Conservation (phyloP, 495 filamentous ascomycete species). For the Penicillium nucicola region DNA sequence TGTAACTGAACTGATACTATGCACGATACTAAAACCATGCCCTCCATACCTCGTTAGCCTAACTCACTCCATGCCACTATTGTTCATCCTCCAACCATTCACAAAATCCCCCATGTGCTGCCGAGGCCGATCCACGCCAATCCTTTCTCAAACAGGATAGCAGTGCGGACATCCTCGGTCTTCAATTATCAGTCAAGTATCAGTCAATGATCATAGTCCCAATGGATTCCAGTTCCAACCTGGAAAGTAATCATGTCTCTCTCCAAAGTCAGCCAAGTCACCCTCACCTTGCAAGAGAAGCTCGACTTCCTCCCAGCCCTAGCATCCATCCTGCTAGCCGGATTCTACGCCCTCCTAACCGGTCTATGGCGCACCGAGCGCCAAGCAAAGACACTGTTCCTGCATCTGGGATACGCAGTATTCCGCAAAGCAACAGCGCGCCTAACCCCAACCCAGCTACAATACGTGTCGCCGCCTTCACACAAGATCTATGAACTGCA, state of each 20-base stretch:
- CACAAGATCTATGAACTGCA: constrained; percentile 48
- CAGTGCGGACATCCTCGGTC: no score
- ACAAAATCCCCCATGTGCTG: no score
- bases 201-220: no score
- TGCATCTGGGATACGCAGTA: constrained; percentile 40
- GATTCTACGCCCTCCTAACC: constrained; percentile 30
- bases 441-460: constrained; percentile 30
- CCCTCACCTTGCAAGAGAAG: constrained; percentile 29
- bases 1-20: no score
- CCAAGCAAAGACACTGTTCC: constrained; percentile 30
- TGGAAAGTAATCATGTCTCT: constrained; percentile 20
- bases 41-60: no score
- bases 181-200: no score
- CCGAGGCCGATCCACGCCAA: no score
- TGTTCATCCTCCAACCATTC: no score
- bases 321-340: constrained; percentile 23
- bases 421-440: constrained; percentile 34
- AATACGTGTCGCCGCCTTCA: constrained; percentile 37
- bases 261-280: constrained; percentile 9
- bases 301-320: constrained; percentile 37
- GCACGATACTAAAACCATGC: no score
- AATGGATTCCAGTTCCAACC: no score
- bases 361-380: constrained; percentile 32
- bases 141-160: no score
- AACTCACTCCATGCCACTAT: no score